Evolutionary conservation across 164 flowering plant species (phyloP), one percentile per base, ranked within the genome.

Genomic region (Stephania cephalantha): DNA sequence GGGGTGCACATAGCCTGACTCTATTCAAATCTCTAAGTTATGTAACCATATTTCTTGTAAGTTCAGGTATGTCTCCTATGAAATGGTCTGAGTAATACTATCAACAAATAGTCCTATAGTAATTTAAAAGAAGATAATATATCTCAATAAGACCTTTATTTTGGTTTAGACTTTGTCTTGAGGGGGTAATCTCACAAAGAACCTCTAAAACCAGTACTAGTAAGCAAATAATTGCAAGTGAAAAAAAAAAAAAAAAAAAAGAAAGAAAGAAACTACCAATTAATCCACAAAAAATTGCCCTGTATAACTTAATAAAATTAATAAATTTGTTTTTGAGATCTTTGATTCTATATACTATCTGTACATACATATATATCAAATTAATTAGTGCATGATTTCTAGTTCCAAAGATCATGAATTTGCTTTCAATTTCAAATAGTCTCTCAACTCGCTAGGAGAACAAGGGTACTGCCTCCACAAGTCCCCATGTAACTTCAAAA

Each of bases 391-490:
- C 17, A 15, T 12, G 13, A 58, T 58, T 17, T 1, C 46, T 61
- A 76, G 25, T 61, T 70, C 3, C 42, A 35, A 35, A 35, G 42
- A 35, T 35, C 42, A 35, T 45, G 81, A 73, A 70, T 81, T 82
- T 69, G 77, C 76, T 46, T 72, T 69, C 64, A 81, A 72, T 69
- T 83, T 82, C 79, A 85, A 79, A 80, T 81, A 85, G 72, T 79
- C 84, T 82, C 78, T 86, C 79, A 88, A 79, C 31, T 85, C 90
- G 76, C 53, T 35, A 79, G 92, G 91, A 58, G 87, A 85, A 81
- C 92, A 90, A 72, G 88, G 88, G 64, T 73, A 82, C 2, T 80
- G 69, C 75, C 45, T 82, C 95, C 95, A 91, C 25, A 80, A 72
- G 63, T 77, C 78, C 46, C 84, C 88, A 81, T 91, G 90, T 85